Base-by-base conservation (phyloP, 306 rosid genomes). In the Ziziphus jujuba region DNA sequence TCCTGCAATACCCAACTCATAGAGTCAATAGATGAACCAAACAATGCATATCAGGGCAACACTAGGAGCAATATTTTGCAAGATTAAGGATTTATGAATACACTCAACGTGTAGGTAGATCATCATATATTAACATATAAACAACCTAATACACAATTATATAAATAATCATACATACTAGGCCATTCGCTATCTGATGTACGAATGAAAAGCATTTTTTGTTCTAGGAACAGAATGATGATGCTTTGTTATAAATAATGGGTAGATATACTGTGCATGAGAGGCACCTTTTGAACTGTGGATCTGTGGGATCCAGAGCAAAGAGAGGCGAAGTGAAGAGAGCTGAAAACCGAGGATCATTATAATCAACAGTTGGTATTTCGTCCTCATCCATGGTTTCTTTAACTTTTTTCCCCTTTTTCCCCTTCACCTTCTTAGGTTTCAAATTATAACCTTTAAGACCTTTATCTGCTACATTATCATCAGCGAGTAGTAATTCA, bases 401-500 rank as follows among this genome's bases (percentile, higher is more conserved):
- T 73, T 86, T 90, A 65, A 33, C 81, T 66, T 72, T 85, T 77
- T 82, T 85, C 21, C 88, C 84, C 74, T 83, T 85, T 51, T 87
- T 90, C 12, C 88, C 88, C 70, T 86, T 85, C 13, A 77, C 76
- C 70, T 79, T 90, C 67, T 78, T 84, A 55, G 63, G 81, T 75
- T 90, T 93, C 74, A 85, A 69, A 79, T 84, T 88, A 75, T 83
- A 90, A 47, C 97, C 97, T 84, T 72, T 93, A 40, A 72, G 68
- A 67, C 87, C 80, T 45, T 73, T 69, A 19, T 83, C 87, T 57
- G 74, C 70, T 43, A 83, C 87, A 35, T 77, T 77, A 64, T 88
- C 97, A 80, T 93, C 97, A 52, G 97, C 91, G 78, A 93, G 90
- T 61, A 93, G 84, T 73, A 93, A 74, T 77, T 90, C 97, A n/a